phyloP scores from a whole-genome alignment of 345 rosid genomes.

The Lagerstroemia speciosa region DNA sequence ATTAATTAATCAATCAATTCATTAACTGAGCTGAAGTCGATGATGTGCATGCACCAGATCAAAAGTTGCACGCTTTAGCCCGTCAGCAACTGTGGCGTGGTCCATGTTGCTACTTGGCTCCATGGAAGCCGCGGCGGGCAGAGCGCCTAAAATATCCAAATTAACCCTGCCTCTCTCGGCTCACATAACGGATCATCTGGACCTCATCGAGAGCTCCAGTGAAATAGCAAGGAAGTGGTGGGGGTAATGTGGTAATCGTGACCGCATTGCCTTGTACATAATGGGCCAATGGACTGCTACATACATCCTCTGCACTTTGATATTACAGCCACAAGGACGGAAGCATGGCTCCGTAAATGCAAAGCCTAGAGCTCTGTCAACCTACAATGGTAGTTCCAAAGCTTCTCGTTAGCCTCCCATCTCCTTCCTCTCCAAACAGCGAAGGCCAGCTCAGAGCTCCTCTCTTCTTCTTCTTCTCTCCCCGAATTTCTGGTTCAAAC shows the following conservation, averaged over 20 bases:
- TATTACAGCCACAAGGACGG: neutral
- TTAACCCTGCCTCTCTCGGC: neutral
- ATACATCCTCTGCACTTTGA: neutral
- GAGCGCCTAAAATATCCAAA: neutral
- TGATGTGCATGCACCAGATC: too few species aligned
- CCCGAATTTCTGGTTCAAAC: conserved; percentile 20
- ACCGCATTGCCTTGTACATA: neutral
- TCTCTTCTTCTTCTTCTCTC: conserved; percentile 13
- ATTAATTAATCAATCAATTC: too few species aligned
- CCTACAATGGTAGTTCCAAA: conserved; percentile 45
- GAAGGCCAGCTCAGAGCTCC: conserved; percentile 9
- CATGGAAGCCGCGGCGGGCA: neutral
- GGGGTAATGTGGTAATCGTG: neutral
- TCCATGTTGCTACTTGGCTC: conserved; percentile 17
- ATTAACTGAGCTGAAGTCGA: too few species aligned
- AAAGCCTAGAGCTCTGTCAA: neutral
- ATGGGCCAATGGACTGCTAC: neutral
- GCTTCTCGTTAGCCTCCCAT: conserved; percentile 7
- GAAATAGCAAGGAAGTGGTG: neutral
- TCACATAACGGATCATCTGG: neutral
- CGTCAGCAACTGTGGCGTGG: neutral
- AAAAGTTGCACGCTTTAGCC: too few species aligned
- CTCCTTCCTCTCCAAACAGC: conserved; percentile 10
- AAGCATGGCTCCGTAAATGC: neutral
- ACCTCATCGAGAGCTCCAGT: neutral